phyloP scores from a whole-genome alignment of 208 protist genomes.

The Leishmania tarentolae region DNA sequence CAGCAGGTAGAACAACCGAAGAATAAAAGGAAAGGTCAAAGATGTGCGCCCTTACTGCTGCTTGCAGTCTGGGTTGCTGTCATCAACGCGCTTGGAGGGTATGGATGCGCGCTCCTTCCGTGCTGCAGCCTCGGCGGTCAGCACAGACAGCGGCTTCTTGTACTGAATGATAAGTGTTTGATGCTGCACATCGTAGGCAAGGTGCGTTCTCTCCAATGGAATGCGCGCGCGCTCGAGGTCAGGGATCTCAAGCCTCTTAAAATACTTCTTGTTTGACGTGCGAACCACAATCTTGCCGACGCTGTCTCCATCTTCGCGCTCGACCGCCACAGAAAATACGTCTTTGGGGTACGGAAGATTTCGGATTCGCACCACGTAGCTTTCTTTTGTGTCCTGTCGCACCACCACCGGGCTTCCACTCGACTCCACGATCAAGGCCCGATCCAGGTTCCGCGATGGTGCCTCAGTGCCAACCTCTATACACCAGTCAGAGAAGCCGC shows the following conservation, averaged over 20 bases:
- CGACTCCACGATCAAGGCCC: conserved; percentile 72
- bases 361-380: conserved; percentile 90
- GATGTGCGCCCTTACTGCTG: conserved; percentile 51
- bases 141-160: conserved; percentile 83
- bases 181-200: conserved; percentile 88
- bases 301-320: conserved; percentile 44
- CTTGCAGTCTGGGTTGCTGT: conserved; percentile 53
- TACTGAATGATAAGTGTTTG: conserved; percentile 94
- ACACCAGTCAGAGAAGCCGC: conserved; percentile 80
- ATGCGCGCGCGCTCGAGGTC: conserved; percentile 74
- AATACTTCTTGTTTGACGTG: conserved; percentile 97
- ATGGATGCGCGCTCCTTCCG: conserved; percentile 80
- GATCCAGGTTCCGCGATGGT: conserved; percentile 54
- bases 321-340: conserved; percentile 83
- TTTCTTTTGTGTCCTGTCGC: conserved; percentile 81
- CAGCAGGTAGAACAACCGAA: not conserved
- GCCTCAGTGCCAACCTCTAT: conserved; percentile 88
- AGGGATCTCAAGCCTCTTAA: conserved; percentile 89
- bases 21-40: conserved; percentile 7
- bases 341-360: conserved; percentile 92
- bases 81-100: conserved; percentile 65
- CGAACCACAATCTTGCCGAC: conserved; percentile 91
- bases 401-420: conserved; percentile 81
- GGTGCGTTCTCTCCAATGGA: conserved; percentile 54
- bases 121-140: conserved; percentile 69